A percentile compares a stretch with the other conserved stretches of the same genome.
These are phyloP conservation scores for Penstemon davidsonii DNA, from an alignment of 257 asterid genomes.

Conservation along the genomic window DNA sequence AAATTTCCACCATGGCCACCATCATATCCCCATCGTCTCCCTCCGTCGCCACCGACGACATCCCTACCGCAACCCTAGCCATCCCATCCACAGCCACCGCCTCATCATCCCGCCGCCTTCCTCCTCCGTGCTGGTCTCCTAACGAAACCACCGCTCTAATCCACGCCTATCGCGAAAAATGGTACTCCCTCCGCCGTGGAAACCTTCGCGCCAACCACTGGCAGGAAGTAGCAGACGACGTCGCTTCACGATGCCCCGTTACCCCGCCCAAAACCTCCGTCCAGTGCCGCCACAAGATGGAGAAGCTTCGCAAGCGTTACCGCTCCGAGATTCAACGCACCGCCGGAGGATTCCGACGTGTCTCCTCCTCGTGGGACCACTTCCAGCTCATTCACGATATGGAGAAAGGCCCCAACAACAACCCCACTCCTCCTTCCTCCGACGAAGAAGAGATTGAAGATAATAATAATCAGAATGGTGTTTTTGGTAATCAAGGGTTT, in stretches of 20 bases:
- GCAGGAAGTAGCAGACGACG: constrained; percentile 94
- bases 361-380: constrained; percentile 86
- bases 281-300: constrained; percentile 99
- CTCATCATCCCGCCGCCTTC: constrained; percentile 71
- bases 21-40: constrained; percentile 28
- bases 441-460: constrained; percentile 47
- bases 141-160: constrained; percentile 84
- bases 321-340: constrained; percentile 92
- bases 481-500: constrained; percentile 42
- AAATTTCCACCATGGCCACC: constrained; percentile 38
- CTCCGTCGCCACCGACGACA: constrained; percentile 35
- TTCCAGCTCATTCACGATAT: constrained; percentile 78
- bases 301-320: constrained; percentile 91
- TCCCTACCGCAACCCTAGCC: constrained; percentile 51
- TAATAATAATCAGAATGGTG: constrained; percentile 27
- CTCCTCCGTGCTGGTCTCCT: constrained; percentile 98
- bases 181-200: constrained; percentile 97
- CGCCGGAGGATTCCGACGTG: constrained; percentile 63
- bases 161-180: constrained; percentile 71
- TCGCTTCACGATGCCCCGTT: constrained; percentile 59
- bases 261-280: constrained; percentile 66
- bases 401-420: constrained; percentile 69
- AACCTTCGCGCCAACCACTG: constrained; percentile 89
- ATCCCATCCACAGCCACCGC: constrained; percentile 34
- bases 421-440: constrained; percentile 52